These are phyloP conservation scores for Pythium vanterpoolii DNA, from an alignment of 352 stramenopile genomes.

Conservation along the genomic window DNA sequence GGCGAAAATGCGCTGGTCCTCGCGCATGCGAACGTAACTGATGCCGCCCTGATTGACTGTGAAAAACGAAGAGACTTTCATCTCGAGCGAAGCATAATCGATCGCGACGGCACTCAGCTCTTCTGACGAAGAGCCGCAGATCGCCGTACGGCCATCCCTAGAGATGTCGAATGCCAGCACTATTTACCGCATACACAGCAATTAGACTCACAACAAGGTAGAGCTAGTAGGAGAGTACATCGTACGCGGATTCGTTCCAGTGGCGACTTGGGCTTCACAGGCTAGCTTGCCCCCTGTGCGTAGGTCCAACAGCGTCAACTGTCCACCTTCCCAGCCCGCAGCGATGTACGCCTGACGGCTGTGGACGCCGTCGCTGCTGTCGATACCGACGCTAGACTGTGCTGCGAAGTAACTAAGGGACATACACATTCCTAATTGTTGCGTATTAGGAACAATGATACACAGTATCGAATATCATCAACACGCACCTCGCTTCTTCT, in stretches of 20 bases:
- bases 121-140: slow-evolving; percentile 63
- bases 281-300: slow-evolving; percentile 44
- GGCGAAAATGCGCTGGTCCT: slow-evolving; percentile 74
- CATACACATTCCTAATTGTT: slow-evolving; percentile 43
- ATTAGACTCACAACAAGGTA: not conserved
- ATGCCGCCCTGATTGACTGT: slow-evolving; percentile 56
- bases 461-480: not conserved
- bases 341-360: slow-evolving; percentile 38
- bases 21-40: slow-evolving; percentile 58
- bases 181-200: slow-evolving; percentile 6
- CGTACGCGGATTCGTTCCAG: slow-evolving; percentile 50
- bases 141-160: slow-evolving; percentile 39
- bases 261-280: slow-evolving; percentile 45
- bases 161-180: slow-evolving; percentile 75
- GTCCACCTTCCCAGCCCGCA: slow-evolving; percentile 68
- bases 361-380: not conserved
- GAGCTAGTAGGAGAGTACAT: not conserved
- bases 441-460: too few species aligned
- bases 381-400: slow-evolving; percentile 4
- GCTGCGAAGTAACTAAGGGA: slow-evolving; percentile 38
- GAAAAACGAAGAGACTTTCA: slow-evolving; percentile 51
- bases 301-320: slow-evolving; percentile 65
- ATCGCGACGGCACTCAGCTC: slow-evolving; percentile 47
- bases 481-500: slow-evolving; percentile 21
- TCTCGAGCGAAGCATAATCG: slow-evolving; percentile 35